Evolutionary conservation across 2,329 filamentous ascomycete species (phyloP), one percentile per base, ranked within the genome.

Genomic region (Blastomyces percursus): DNA sequence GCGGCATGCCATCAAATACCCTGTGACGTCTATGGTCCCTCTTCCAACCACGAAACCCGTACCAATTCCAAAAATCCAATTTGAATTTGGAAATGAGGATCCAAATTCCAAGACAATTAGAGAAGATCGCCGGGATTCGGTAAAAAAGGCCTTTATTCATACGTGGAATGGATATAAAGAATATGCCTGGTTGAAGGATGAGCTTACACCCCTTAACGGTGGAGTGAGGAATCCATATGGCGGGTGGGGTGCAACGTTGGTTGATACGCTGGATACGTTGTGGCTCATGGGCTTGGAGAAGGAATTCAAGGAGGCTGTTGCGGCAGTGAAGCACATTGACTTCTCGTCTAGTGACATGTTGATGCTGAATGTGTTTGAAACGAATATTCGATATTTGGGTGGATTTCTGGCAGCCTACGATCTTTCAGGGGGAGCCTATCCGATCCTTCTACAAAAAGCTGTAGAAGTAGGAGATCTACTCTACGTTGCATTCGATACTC

Each of bases 131-230:
- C 73, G 74, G 57, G 74, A 71, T 16, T 78, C 79, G 27, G 79
- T 85, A 59, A 78, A 76, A 66, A 75, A 76, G 58, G 80, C 77
- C 66, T 85, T 85, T 66, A 64, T 75, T 54, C 82, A 82, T 68
- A 80, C 81, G 64, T 88, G 84, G 83, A 69, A 73, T 9, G 82
- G 81, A 16, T 89, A 89, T 73, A 85, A 80, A 69, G 77, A 79
- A 61, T 73, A 82, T 67, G 86, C 86, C 0, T 89, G 86, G 85
- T 79, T 81, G 68, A 78, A 81, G 58, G 86, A 89, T 70, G 86
- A 87, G 66, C 75, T 88, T 60, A 77, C 77, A 38, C 86, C 86
- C 3, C 67, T 88, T 11, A 79, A 79, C 19, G 84, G 79, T 12
- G 68, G 71, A 1, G 76, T 72, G 58, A 79, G 79, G 54, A 80